Base-by-base conservation (phyloP, 352 stramenopile genomes). In the Pythium grandisporangium region DNA sequence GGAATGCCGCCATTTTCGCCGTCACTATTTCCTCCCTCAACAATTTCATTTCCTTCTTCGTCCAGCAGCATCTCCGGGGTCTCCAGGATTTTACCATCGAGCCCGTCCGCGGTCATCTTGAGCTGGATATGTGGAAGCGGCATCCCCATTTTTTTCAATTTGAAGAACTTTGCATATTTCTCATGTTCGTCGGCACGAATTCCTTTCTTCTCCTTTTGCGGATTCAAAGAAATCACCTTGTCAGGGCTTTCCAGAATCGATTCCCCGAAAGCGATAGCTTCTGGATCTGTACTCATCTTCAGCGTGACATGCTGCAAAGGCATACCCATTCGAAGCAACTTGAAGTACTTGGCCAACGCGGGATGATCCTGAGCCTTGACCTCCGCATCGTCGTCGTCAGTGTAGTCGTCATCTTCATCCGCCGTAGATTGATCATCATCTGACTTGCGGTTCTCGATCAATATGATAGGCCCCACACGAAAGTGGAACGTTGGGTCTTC, bases 101-200 rank as follows among this genome's bases (percentile, higher is more conserved):
- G 49, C 11, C 86, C 88, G 58, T 98, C 94, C 12, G 81, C 70
- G 7, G 68, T 83, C 84, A 97, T 97, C 23, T 96, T 96, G 50
- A 97, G 61, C 42, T 98, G 75, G 42, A 97, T 88, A 37, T 95
- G 91, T 4, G 75, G 59, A 45, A 91, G 51, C 5, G 95, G 95
- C 77, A 98, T 93, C 7, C 90, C 91, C 64, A 98, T 90, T 49
- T 95, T 96, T 33, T 89, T 81, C 54, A 98, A 88, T 56, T 97
- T 98, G 53, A 98, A 98, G 53, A 96, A 98, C 45, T 91, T 91
- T 2, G 54, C 60, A 59, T 70, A 89, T 41, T 85, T 85, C 4
- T 75, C 61, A 37, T 91, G 75, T 19, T 84, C 68, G 30, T 76
- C 67, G 8, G 61, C 74, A 30, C 56, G 59, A 6, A 66, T 80